phyloP scores from a whole-genome alignment of 257 asterid genomes.

The Solanum ossicruentum region DNA sequence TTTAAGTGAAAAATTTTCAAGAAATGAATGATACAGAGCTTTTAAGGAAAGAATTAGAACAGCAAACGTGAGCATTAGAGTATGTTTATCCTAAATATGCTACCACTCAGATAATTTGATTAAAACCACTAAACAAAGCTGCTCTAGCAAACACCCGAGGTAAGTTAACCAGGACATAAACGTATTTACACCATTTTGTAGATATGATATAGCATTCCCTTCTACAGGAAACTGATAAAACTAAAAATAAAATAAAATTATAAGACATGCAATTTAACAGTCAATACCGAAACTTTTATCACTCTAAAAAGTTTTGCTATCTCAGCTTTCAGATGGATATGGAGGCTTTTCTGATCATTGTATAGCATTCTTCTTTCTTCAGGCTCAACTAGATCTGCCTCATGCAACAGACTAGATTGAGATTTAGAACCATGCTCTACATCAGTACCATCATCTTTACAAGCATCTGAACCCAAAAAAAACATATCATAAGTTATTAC shows the following conservation, averaged over 20 bases:
- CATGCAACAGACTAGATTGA: background rate
- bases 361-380: conserved; percentile 3
- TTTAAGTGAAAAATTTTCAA: background rate
- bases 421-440: background rate
- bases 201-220: background rate
- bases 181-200: background rate
- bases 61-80: background rate
- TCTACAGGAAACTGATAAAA: background rate
- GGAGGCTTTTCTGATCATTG: conserved; percentile 13
- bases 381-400: background rate
- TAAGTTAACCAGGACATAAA: background rate
- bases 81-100: background rate
- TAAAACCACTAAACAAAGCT: background rate
- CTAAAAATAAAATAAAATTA: background rate
- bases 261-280: conserved; percentile 37
- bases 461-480: background rate
- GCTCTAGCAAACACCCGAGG: background rate
- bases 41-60: background rate
- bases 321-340: conserved; percentile 18
- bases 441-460: background rate
- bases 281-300: conserved; percentile 23
- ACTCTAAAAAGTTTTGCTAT: conserved; percentile 19
- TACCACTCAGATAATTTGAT: background rate
- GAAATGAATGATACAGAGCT: background rate
- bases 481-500: background rate